Conservation (phyloP, 257 asterid species). For the Solanum pimpinellifolium region DNA sequence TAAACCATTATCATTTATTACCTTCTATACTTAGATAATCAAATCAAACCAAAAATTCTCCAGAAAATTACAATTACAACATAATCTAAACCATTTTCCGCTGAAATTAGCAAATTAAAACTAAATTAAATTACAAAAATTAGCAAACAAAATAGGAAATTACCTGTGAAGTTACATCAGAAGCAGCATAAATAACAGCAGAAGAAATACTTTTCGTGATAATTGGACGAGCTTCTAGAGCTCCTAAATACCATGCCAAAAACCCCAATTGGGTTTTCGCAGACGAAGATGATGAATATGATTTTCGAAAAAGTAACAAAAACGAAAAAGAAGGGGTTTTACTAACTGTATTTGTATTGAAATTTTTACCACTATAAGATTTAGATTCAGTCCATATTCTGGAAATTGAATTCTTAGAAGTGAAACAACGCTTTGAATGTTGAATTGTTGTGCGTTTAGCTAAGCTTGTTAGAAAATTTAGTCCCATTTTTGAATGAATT, state of each 20-base stretch:
- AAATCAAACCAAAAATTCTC: neutral
- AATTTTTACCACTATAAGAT: neutral
- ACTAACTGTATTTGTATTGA: constrained; percentile 6
- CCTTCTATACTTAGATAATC: neutral
- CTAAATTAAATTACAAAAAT: neutral
- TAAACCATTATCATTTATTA: neutral
- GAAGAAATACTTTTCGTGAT: constrained; percentile 60
- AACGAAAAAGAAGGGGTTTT: constrained; percentile 3
- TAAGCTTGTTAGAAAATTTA: constrained; percentile 16
- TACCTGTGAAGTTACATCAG: constrained; percentile 85
- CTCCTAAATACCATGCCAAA: constrained; percentile 65
- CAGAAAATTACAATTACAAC: neutral
- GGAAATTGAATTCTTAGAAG: neutral
- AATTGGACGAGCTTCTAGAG: constrained; percentile 61
- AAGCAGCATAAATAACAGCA: constrained; percentile 61
- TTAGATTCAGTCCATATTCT: neutral
- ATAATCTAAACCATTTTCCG: neutral
- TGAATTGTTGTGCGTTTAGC: constrained; percentile 13
- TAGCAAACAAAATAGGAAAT: neutral
- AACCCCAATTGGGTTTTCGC: constrained; percentile 31
- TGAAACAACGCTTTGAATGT: constrained; percentile 11
- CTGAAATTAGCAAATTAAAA: neutral
- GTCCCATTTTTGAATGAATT: constrained; percentile 17
- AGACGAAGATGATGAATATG: constrained; percentile 15
- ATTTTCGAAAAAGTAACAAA: constrained; percentile 4